A percentile compares a stretch with the other conserved stretches of the same genome.
Conservation (phyloP, 2,329 filamentous ascomycete genomes). For the Dothidotthia symphoricarpi region DNA sequence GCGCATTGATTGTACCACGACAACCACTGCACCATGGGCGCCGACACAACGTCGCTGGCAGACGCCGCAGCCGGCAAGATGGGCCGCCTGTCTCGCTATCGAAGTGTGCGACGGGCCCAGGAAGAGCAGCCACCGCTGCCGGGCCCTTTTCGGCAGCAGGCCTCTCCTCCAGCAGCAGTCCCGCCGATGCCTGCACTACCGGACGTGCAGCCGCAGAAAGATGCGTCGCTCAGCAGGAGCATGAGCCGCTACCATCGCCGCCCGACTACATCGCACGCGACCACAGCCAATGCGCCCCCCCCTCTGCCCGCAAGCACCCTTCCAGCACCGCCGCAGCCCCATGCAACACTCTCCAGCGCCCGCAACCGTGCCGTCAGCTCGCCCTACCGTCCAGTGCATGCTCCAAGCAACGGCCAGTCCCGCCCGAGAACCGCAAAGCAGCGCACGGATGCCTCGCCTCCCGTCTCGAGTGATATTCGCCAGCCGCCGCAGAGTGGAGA, state of each 20-base stretch:
- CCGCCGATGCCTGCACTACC: slow-evolving; percentile 29
- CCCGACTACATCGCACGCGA: slow-evolving; percentile 27
- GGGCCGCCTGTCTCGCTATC: slow-evolving; percentile 60
- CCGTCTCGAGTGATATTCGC: slow-evolving; percentile 14
- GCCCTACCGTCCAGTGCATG: slow-evolving; percentile 19
- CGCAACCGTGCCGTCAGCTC: slow-evolving; percentile 32
- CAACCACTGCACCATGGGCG: slow-evolving; percentile 39
- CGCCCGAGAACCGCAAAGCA: slow-evolving; percentile 28
- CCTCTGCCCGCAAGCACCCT: slow-evolving; percentile 26
- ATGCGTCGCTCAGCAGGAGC: slow-evolving; percentile 34
- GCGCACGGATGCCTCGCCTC: slow-evolving; percentile 19
- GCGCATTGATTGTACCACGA: slow-evolving; percentile 20
- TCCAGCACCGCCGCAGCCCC: slow-evolving; percentile 13
- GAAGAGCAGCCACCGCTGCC: slow-evolving; percentile 27
- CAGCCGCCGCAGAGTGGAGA: slow-evolving; percentile 27
- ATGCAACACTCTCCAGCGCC: slow-evolving; percentile 14
- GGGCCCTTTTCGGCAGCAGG: slow-evolving; percentile 9
- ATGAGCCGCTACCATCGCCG: slow-evolving; percentile 45
- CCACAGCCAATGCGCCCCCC: slow-evolving; percentile 24
- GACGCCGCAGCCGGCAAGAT: slow-evolving; percentile 45
- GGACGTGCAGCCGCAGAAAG: slow-evolving; percentile 19
- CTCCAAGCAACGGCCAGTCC: slow-evolving; percentile 23
- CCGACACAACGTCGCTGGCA: slow-evolving; percentile 28
- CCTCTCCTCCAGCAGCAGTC: slow-evolving; percentile 13
- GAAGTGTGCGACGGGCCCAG: slow-evolving; percentile 54